Evolutionary conservation across 805 yeast genomes (phyloP).

Genomic region (Monosporozyma aerobia): DNA sequence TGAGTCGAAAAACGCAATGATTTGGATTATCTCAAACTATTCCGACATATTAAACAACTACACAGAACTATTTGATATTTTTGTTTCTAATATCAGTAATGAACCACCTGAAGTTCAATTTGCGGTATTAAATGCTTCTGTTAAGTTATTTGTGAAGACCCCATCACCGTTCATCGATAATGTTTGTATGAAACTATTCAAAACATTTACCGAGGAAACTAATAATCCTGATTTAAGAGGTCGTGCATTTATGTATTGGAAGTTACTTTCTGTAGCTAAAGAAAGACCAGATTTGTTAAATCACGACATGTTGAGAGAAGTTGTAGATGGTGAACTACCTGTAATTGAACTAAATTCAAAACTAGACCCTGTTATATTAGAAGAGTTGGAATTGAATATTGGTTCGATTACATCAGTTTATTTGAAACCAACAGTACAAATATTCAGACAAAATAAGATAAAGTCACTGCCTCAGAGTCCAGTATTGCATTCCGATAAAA

Average conservation of each 20-base stretch:
- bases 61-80: slow-evolving; percentile 21
- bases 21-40: slow-evolving; percentile 80
- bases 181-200: slow-evolving; percentile 49
- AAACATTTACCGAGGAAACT: slow-evolving; percentile 61
- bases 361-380: slow-evolving; percentile 59
- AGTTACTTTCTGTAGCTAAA: slow-evolving; percentile 44
- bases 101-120: slow-evolving; percentile 71
- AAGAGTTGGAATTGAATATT: slow-evolving; percentile 72
- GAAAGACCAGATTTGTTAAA: slow-evolving; percentile 29
- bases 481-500: slow-evolving; percentile 31
- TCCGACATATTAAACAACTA: slow-evolving; percentile 35
- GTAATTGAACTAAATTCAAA: slow-evolving; percentile 59
- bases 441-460: slow-evolving; percentile 56
- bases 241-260: slow-evolving; percentile 79
- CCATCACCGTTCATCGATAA: slow-evolving; percentile 46
- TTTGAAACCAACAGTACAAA: slow-evolving; percentile 72
- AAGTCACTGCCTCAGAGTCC: slow-evolving; percentile 43
- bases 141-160: slow-evolving; percentile 53
- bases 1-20: slow-evolving; percentile 66
- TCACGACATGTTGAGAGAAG: slow-evolving; percentile 35
- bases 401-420: slow-evolving; percentile 81
- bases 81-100: slow-evolving; percentile 39
- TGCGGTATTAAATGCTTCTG: slow-evolving; percentile 61
- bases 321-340: slow-evolving; percentile 58
- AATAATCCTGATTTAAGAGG: slow-evolving; percentile 83